Conservation (phyloP, 495 filamentous ascomycete genomes). For the Baudoinia panamericana region DNA sequence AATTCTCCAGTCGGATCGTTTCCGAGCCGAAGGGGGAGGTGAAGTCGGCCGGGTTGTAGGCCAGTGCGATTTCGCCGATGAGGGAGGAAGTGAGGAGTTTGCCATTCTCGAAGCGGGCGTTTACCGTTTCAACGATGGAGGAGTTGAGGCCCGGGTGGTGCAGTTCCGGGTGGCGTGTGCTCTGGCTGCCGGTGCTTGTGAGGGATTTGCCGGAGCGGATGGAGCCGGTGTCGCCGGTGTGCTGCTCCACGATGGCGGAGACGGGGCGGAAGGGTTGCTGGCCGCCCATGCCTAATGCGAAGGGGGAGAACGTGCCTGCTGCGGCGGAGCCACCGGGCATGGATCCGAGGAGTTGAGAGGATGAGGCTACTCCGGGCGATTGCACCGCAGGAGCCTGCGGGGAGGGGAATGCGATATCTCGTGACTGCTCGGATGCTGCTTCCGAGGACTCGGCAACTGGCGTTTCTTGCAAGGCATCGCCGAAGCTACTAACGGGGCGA, state of each 20-base stretch:
- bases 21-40: slow-evolving; percentile 41
- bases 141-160: slow-evolving; percentile 70
- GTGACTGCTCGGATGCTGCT: no score
- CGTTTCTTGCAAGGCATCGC: slow-evolving; percentile 49
- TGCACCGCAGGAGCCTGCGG: neutral
- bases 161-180: slow-evolving; percentile 69
- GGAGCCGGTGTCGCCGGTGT: slow-evolving; percentile 75
- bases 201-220: slow-evolving; percentile 77
- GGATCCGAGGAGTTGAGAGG: neutral
- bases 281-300: slow-evolving; percentile 3
- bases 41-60: slow-evolving; percentile 54
- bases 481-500: slow-evolving; percentile 44
- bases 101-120: slow-evolving; percentile 66
- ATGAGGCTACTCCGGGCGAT: neutral
- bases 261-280: slow-evolving; percentile 9
- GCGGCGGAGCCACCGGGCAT: slow-evolving; percentile 2
- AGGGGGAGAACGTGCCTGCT: slow-evolving; percentile 10
- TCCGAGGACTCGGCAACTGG: no score
- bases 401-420: no score
- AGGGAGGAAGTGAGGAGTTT: slow-evolving; percentile 57
- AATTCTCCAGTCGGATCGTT: slow-evolving; percentile 79
- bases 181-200: slow-evolving; percentile 41
- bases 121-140: slow-evolving; percentile 85
- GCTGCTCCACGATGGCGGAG: slow-evolving; percentile 27
- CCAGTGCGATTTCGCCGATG: slow-evolving; percentile 80